These are phyloP conservation scores for Paraphoma chrysanthemicola DNA, from an alignment of 2,329 filamentous ascomycete genomes.

Conservation along the genomic window DNA sequence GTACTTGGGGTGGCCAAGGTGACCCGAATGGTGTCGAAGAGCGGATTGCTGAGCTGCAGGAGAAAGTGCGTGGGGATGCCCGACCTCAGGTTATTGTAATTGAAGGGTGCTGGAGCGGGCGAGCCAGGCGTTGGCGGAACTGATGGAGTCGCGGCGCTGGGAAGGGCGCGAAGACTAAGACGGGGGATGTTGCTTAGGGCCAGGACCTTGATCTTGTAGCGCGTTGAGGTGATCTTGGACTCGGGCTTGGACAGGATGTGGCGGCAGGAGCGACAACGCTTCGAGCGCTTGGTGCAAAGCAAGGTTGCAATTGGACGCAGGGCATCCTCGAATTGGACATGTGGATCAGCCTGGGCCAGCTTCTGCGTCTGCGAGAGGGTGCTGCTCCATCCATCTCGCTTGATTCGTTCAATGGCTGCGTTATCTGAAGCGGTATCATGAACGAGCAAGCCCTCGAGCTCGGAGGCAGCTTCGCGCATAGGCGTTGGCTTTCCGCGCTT, in stretches of 20 bases:
- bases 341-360: conserved; percentile 56
- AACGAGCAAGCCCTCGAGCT: conserved; percentile 74
- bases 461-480: conserved; percentile 80
- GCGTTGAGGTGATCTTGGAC: conserved; percentile 83
- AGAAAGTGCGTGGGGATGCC: conserved; percentile 75
- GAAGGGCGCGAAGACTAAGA: conserved; percentile 73
- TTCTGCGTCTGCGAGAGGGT: conserved; percentile 65
- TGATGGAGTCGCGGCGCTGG: conserved; percentile 56
- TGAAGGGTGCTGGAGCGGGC: conserved; percentile 38
- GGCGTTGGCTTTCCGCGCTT: conserved; percentile 68
- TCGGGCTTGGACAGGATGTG: conserved; percentile 97
- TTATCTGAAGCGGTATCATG: conserved; percentile 67
- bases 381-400: conserved; percentile 70
- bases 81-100: conserved; percentile 57
- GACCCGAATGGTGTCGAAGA: conserved; percentile 89
- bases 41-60: conserved; percentile 88
- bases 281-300: conserved; percentile 89
- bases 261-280: conserved; percentile 89
- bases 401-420: conserved; percentile 61
- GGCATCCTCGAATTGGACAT: conserved; percentile 71
- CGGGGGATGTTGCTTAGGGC: conserved; percentile 85
- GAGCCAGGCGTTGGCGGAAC: conserved; percentile 44
- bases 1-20: conserved; percentile 78
- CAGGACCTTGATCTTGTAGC: conserved; percentile 91
- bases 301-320: conserved; percentile 83